Evolutionary conservation across 495 filamentous ascomycete species (phyloP), one percentile per base, ranked within the genome.

Genomic region (Trichodelitschia bisporula): DNA sequence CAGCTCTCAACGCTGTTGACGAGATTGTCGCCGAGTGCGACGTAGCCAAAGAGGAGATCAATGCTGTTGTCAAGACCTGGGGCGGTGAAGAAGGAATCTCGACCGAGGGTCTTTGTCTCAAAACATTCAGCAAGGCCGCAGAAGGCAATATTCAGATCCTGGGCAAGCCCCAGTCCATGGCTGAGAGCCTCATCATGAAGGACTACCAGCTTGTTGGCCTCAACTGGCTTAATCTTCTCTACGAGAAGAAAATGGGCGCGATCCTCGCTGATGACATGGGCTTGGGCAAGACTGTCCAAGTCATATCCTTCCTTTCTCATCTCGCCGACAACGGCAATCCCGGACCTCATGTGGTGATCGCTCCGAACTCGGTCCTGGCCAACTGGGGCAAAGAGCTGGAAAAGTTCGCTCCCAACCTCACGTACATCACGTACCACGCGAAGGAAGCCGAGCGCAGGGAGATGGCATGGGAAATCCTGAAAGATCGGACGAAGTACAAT

Each of bases 241-340:
- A 76, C 40, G 52, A 72, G 27, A 69, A 77, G 24, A 58, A 69
- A 15, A 54, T 84, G 33, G 79, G 75, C 33, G 75, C 82, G 27
- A 95, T 97, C 36, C 56, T 97, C 11, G 89, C 86, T 0, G 86
- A 97, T 46, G 86, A 97, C 39, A 97, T 97, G 86, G 86, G 86
- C 26, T 61, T 95, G 5, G 86, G 86, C 8, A 97, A 97, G 56
- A 97, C 86, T 0, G 91, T 80, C 40, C 83, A 95, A 43, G 80
- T 97, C 32, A 91, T 97, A 39, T 66, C 80, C 0, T 83, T 95
- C 46, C 61, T 97, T 15, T 70, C 82, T 3, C 73, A 91, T 38
- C 55, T 97, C 4, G 64, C 69, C 10, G 66, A 79, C 39, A 65
- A 55, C 15, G 60, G 58, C 1, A 52, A 68, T 10, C 62, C 60